These are phyloP conservation scores for Leccinum variicolor DNA, from an alignment of 768 basidiomycete species.

Conservation along the genomic window DNA sequence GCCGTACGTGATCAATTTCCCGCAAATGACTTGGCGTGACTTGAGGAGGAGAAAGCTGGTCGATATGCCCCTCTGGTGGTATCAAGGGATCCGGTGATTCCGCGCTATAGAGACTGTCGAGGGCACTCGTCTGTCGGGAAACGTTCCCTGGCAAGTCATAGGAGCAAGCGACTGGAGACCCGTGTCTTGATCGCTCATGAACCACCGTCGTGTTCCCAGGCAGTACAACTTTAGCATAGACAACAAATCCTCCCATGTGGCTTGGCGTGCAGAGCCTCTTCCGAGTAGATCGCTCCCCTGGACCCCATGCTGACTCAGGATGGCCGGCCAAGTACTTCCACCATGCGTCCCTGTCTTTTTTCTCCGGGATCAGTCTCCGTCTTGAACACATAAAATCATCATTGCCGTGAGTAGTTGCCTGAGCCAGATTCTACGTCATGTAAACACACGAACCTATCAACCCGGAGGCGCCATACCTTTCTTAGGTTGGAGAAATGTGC, in stretches of 20 bases:
- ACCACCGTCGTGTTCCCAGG: neutral
- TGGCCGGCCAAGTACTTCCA: constrained; percentile 73
- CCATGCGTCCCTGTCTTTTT: constrained; percentile 72
- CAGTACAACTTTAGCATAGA: constrained; percentile 14
- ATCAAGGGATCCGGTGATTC: neutral
- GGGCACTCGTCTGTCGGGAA: neutral
- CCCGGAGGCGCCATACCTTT: constrained; percentile 34
- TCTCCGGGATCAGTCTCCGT: constrained; percentile 57
- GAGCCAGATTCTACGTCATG: constrained; percentile 55
- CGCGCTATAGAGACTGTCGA: neutral
- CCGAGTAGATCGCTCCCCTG: constrained; percentile 20
- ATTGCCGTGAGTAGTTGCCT: constrained; percentile 47
- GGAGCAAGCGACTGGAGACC: neutral
- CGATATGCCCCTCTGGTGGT: neutral
- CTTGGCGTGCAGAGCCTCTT: constrained; percentile 8
- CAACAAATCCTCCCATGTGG: constrained; percentile 38
- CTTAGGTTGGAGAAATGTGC: constrained; percentile 63
- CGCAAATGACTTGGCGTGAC: constrained; percentile 56
- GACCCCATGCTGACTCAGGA: constrained; percentile 67
- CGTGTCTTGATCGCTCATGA: constrained; percentile 2
- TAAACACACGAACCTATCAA: constrained; percentile 4
- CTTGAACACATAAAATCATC: constrained; percentile 1
- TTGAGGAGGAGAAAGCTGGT: constrained; percentile 41
- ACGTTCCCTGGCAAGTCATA: neutral
- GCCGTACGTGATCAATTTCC: constrained; percentile 63